phyloP scores from a whole-genome alignment of 179 eudicot genomes.

The Drosera spatulata region DNA sequence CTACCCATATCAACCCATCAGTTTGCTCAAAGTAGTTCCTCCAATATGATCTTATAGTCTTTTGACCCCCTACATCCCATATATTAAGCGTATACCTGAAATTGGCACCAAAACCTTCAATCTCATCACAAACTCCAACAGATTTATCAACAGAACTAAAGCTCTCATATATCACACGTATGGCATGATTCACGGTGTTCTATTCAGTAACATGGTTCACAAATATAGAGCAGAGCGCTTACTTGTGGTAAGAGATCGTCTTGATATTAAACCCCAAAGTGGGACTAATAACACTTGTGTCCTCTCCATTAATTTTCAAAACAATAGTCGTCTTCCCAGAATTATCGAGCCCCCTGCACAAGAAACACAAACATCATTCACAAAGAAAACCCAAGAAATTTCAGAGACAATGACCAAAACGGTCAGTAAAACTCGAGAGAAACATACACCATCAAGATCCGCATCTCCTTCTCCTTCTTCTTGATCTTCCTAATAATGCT shows the following conservation, averaged over 20 bases:
- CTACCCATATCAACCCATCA: conserved; percentile 98
- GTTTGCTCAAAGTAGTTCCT: conserved; percentile 99
- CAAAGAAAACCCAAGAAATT: no score
- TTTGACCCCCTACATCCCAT: conserved; percentile 99
- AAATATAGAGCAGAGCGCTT: neutral
- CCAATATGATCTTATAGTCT: conserved; percentile 94
- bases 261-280: conserved; percentile 92
- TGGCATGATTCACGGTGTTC: no score
- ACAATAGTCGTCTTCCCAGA: conserved; percentile 96
- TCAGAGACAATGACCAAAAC: neutral
- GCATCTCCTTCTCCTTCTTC: conserved; percentile 92
- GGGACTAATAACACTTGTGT: conserved; percentile 87
- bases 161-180: no score
- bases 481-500: conserved; percentile 94
- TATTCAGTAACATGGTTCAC: neutral
- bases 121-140: no score
- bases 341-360: conserved; percentile 73
- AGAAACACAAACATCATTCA: neutral
- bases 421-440: neutral
- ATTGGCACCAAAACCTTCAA: neutral
- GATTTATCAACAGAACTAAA: no score
- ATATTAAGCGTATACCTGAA: conserved; percentile 81
- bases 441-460: conserved; percentile 95
- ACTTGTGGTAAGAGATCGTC: conserved; percentile 82
- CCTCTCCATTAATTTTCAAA: conserved; percentile 89